Evolutionary conservation across 1,139 yeast species (phyloP).

Genomic region (Yamadazyma sp.): DNA sequence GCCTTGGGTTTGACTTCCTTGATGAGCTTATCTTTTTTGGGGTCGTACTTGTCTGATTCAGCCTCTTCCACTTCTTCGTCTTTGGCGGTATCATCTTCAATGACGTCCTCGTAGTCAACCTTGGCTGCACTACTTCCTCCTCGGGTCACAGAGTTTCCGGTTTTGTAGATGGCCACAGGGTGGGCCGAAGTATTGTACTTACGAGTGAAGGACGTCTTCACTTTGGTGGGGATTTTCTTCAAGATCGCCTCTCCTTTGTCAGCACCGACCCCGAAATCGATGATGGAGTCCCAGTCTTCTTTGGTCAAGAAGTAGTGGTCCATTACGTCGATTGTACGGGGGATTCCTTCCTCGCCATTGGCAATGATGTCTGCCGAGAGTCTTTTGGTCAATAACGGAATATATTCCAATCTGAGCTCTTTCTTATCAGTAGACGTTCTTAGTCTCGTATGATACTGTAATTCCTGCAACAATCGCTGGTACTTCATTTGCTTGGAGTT

Average conservation of each 20-base stretch:
- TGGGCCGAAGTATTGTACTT: constrained; percentile 73
- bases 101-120: constrained; percentile 62
- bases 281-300: constrained; percentile 87
- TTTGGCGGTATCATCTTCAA: constrained; percentile 55
- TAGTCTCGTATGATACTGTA: constrained; percentile 84
- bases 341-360: constrained; percentile 59
- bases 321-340: constrained; percentile 63
- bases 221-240: constrained; percentile 70
- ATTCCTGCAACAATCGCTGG: constrained; percentile 75
- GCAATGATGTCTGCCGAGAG: constrained; percentile 57
- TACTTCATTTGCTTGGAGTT: constrained; percentile 83
- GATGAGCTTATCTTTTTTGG: constrained; percentile 45
- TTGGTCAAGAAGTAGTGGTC: constrained; percentile 82
- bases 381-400: constrained; percentile 60
- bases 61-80: constrained; percentile 34
- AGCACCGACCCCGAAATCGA: constrained; percentile 79
- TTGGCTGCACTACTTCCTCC: constrained; percentile 28
- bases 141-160: constrained; percentile 53
- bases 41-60: constrained; percentile 32
- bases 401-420: constrained; percentile 76
- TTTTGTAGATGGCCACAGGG: constrained; percentile 82
- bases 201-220: constrained; percentile 83
- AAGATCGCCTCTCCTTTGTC: constrained; percentile 42
- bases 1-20: constrained; percentile 35
- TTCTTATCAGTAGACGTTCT: constrained; percentile 73